Conservation (phyloP, 768 basidiomycete genomes). For the Mycena galericulata region DNA sequence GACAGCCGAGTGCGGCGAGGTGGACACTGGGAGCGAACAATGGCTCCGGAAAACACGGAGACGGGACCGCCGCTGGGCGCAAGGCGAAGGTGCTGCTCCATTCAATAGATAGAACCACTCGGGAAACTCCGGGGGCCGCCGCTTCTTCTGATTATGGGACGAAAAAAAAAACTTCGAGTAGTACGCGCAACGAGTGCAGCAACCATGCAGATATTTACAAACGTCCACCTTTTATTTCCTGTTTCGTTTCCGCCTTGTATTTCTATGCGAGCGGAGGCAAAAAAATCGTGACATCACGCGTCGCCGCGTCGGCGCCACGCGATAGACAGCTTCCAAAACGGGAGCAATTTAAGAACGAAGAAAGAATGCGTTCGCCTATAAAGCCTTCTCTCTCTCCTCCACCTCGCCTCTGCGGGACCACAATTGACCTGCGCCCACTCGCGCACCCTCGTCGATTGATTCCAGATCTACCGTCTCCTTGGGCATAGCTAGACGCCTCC, state of each 20-base stretch:
- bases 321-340: slow-evolving; percentile 3
- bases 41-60: slow-evolving; percentile 6
- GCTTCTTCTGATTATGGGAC: neutral
- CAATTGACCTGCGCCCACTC: neutral
- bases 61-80: slow-evolving; percentile 6
- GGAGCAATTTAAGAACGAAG: neutral
- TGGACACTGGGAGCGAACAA: slow-evolving; percentile 2
- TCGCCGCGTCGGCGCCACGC: neutral
- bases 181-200: neutral
- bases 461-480: slow-evolving; percentile 8
- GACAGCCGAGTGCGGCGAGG: slow-evolving; percentile 15
- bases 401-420: neutral
- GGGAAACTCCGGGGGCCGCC: neutral
- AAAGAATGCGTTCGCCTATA: neutral
- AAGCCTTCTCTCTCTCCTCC: neutral
- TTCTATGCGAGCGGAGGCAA: neutral
- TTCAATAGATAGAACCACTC: slow-evolving; percentile 3
- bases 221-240: neutral
- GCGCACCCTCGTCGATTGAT: neutral
- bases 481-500: slow-evolving; percentile 9
- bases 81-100: neutral
- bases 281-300: too few relatives aligned
- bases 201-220: neutral
- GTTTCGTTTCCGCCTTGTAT: neutral
- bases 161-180: neutral